phyloP scores from a whole-genome alignment of 176 grass and related monocot species.

The Dactylis glomerata region DNA sequence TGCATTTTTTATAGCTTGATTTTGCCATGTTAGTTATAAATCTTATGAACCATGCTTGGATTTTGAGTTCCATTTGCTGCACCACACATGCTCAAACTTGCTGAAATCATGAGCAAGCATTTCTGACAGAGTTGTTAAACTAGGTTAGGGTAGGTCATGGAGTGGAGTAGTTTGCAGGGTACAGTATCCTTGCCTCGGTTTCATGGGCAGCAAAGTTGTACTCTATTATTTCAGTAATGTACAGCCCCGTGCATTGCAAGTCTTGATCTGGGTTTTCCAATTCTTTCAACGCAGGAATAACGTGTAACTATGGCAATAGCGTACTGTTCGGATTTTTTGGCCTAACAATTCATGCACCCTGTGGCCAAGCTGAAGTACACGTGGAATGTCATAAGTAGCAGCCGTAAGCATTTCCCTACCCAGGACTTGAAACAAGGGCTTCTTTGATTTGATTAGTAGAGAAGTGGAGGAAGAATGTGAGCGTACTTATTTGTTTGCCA shows the following conservation, averaged over 20 bases:
- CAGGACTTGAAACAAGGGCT: not conserved
- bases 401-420: not conserved
- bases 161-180: constrained; percentile 10
- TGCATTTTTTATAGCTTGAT: not conserved
- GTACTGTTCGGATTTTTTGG: not conserved
- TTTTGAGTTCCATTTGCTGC: not conserved
- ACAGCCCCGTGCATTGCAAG: constrained; percentile 26
- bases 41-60: not conserved
- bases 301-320: not conserved
- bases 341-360: not conserved
- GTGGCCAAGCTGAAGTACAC: not conserved
- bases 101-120: not conserved
- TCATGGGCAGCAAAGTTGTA: not conserved
- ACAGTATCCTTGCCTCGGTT: constrained; percentile 18
- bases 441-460: too few species aligned
- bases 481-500: too few species aligned
- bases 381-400: not conserved
- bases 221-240: not conserved
- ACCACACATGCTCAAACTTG: not conserved
- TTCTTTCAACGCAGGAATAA: not conserved
- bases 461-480: not conserved
- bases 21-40: not conserved
- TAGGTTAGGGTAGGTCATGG: not conserved
- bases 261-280: constrained; percentile 14
- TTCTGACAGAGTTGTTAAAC: not conserved